Evolutionary conservation across 345 rosid genomes (phyloP).

Genomic region (Sapria himalayana): DNA sequence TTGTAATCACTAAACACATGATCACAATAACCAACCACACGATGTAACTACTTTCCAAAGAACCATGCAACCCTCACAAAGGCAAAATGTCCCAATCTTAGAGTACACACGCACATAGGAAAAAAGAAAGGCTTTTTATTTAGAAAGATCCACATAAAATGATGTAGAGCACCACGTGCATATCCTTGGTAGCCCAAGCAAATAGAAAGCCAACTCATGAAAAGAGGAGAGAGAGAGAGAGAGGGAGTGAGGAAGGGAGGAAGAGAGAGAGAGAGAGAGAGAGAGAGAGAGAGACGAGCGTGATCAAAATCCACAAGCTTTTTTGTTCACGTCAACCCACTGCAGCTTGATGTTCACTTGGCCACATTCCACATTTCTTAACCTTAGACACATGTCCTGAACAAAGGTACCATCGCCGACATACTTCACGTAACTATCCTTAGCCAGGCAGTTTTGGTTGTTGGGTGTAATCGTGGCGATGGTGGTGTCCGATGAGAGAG

Average conservation of each 20-base stretch:
- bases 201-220: no score
- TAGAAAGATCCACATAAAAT: no score
- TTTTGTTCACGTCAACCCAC: slow-evolving; percentile 48
- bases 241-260: not conserved
- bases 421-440: slow-evolving; percentile 30
- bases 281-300: not conserved
- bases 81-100: no score
- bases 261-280: not conserved
- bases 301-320: slow-evolving; percentile 9
- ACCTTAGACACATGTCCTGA: slow-evolving; percentile 34
- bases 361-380: slow-evolving; percentile 37
- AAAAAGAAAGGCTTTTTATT: no score
- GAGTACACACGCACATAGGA: no score
- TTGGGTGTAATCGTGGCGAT: slow-evolving; percentile 27
- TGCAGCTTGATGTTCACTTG: slow-evolving; percentile 46
- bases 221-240: no score
- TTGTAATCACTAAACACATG: no score
- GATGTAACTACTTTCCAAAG: no score
- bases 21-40: no score
- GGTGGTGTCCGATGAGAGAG: slow-evolving; percentile 33
- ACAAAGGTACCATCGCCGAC: slow-evolving; percentile 26
- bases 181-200: no score
- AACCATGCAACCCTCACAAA: no score
- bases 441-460: slow-evolving; percentile 26
- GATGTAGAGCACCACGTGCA: no score